A percentile compares a stretch with the other conserved stretches of the same genome.
phyloP scores from a whole-genome alignment of 2,329 filamentous ascomycete species.

The Fusarium euwallaceae region DNA sequence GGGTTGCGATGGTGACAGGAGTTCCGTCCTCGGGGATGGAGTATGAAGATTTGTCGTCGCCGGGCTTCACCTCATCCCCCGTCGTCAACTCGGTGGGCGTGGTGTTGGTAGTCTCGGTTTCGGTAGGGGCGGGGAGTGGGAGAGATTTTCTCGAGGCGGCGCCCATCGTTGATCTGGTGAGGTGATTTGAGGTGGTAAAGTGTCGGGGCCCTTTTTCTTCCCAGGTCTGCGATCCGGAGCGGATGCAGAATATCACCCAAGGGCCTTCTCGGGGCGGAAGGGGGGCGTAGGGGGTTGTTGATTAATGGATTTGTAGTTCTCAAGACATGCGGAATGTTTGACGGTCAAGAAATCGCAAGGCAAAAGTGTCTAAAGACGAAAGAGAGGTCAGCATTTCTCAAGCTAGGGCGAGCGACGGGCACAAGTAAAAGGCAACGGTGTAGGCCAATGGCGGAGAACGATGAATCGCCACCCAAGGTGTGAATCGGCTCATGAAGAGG shows the following conservation, averaged over 20 bases:
- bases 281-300: slow-evolving; percentile 29
- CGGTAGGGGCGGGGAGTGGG: slow-evolving; percentile 83
- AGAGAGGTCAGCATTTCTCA: slow-evolving; percentile 35
- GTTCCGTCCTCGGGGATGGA: slow-evolving; percentile 89
- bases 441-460: slow-evolving; percentile 38
- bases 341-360: slow-evolving; percentile 32
- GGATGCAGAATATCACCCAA: slow-evolving; percentile 33
- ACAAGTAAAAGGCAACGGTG: slow-evolving; percentile 27
- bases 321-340: slow-evolving; percentile 48
- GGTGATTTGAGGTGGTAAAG: slow-evolving; percentile 30
- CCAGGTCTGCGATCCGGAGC: slow-evolving; percentile 39
- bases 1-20: slow-evolving; percentile 91
- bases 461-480: slow-evolving; percentile 51
- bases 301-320: slow-evolving; percentile 37
- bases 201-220: slow-evolving; percentile 40
- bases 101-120: slow-evolving; percentile 72
- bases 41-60: slow-evolving; percentile 79
- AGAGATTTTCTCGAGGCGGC: slow-evolving; percentile 69
- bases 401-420: slow-evolving; percentile 17
- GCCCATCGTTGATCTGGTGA: slow-evolving; percentile 62
- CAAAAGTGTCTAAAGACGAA: slow-evolving; percentile 35
- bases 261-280: slow-evolving; percentile 28
- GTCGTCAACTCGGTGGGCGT: slow-evolving; percentile 70
- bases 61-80: slow-evolving; percentile 76
- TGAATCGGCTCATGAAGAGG: slow-evolving; percentile 34